Percentiles rank a stretch among this genome's conserved stretches.
Conservation (phyloP, 1,284 basidiomycete species). For the Athelia psychrophila region DNA sequence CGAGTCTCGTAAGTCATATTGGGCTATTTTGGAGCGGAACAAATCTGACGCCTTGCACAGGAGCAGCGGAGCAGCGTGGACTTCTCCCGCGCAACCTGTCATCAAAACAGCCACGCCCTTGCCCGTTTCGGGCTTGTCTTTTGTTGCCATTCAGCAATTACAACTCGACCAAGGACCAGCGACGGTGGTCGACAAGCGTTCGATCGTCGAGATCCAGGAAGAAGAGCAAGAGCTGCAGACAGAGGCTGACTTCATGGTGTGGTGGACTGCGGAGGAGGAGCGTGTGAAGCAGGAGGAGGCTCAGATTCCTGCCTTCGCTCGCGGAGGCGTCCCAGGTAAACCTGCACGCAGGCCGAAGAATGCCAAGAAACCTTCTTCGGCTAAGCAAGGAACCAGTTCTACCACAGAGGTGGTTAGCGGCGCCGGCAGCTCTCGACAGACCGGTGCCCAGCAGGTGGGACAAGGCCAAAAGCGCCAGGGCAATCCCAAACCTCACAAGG, state of each 20-base stretch:
- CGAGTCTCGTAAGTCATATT: constrained; percentile 47
- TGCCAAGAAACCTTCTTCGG: too few species aligned
- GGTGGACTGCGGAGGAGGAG: constrained; percentile 85
- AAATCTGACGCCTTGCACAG: constrained; percentile 17
- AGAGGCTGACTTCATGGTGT: constrained; percentile 78
- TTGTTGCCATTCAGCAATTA: constrained; percentile 80
- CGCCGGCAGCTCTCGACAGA: too few species aligned
- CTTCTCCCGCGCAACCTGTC: constrained; percentile 43
- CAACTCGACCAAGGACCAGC: constrained; percentile 56
- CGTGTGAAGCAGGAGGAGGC: constrained; percentile 44
- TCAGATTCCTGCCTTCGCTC: too few species aligned
- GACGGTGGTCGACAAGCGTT: constrained; percentile 50
- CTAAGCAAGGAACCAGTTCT: too few species aligned
- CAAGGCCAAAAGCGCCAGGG: too few species aligned
- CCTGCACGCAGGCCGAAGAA: too few species aligned
- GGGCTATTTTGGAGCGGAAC: neutral
- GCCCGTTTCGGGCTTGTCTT: constrained; percentile 47
- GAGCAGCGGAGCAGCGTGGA: constrained; percentile 52
- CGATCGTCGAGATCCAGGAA: constrained; percentile 80
- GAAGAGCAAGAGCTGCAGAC: constrained; percentile 68
- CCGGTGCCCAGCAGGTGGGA: too few species aligned
- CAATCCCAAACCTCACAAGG: too few species aligned
- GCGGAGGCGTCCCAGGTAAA: too few species aligned
- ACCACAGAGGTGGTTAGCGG: too few species aligned
- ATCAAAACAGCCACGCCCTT: constrained; percentile 32